phyloP scores from a whole-genome alignment of 305 asterid species.

The Fraxinus ornus region DNA sequence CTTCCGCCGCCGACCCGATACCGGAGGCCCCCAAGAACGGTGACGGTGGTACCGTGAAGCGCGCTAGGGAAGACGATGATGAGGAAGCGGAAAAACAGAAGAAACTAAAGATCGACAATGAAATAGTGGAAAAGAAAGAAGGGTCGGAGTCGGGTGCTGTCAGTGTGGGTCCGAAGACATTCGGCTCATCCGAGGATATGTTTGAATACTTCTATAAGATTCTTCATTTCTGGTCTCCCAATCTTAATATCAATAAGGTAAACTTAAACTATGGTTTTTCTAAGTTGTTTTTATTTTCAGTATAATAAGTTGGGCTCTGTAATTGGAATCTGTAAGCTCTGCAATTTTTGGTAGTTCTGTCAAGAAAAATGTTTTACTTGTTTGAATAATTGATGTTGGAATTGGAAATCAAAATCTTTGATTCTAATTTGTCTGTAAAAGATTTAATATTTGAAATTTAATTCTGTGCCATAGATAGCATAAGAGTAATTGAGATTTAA shows the following conservation, averaged over 20 bases:
- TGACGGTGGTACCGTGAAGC: constrained; percentile 23
- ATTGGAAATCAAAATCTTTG: neutral
- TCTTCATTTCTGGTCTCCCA: constrained; percentile 63
- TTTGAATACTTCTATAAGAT: constrained; percentile 71
- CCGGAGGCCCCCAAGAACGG: constrained; percentile 12
- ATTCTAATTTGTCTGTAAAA: neutral
- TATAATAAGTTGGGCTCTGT: neutral
- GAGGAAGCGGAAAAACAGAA: constrained; percentile 22
- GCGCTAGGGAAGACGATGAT: constrained; percentile 27
- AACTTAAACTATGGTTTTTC: neutral
- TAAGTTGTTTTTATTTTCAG: neutral
- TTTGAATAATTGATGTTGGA: neutral
- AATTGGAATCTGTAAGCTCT: neutral
- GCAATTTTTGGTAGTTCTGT: neutral
- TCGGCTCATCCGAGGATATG: constrained; percentile 61
- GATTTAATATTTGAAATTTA: neutral
- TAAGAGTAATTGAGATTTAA: neutral
- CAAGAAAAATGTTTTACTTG: neutral
- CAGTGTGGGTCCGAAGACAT: constrained; percentile 56
- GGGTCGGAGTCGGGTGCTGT: constrained; percentile 27
- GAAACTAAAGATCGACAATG: neutral
- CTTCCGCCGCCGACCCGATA: neutral
- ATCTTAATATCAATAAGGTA: constrained; percentile 71
- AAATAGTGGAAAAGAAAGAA: constrained; percentile 5
- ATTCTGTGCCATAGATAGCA: neutral